Percentiles rank a stretch among this genome's conserved stretches.
These are phyloP conservation scores for Globisporangium spinosum DNA, from an alignment of 352 stramenopile genomes.

Conservation along the genomic window DNA sequence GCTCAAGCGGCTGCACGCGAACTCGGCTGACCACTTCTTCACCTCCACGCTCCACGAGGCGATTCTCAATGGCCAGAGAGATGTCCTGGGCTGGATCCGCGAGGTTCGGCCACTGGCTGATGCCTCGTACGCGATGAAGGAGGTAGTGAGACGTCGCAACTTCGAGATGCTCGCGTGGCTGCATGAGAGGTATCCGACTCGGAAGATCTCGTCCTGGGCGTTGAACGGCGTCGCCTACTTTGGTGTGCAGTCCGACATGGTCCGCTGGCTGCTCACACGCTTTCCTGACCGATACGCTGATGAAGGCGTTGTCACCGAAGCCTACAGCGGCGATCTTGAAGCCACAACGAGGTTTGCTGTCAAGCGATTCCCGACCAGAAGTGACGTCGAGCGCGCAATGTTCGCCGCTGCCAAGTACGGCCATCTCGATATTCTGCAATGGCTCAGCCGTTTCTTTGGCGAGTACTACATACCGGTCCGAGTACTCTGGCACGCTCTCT, in stretches of 20 bases:
- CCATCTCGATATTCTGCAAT: neutral
- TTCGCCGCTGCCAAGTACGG: neutral
- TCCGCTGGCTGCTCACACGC: neutral
- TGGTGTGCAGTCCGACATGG: neutral
- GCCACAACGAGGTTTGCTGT: neutral
- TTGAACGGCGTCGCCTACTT: neutral
- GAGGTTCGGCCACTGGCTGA: neutral
- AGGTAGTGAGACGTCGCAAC: neutral
- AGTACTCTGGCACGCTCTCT: neutral
- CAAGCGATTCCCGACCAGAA: neutral
- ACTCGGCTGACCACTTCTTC: neutral
- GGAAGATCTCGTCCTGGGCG: neutral
- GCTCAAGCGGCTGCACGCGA: neutral
- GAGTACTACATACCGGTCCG: neutral
- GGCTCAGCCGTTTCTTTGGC: neutral
- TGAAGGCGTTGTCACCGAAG: neutral
- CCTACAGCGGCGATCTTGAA: neutral
- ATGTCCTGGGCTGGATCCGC: neutral
- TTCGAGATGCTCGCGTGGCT: neutral
- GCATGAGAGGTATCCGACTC: neutral
- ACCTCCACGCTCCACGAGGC: neutral
- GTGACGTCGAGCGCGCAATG: neutral
- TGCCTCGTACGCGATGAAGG: neutral
- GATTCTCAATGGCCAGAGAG: neutral
- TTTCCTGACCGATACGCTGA: neutral